Percentiles rank a stretch among this genome's conserved stretches.
Conservation (phyloP, 1,284 basidiomycete genomes). For the Ceratobasidium papillatum region DNA sequence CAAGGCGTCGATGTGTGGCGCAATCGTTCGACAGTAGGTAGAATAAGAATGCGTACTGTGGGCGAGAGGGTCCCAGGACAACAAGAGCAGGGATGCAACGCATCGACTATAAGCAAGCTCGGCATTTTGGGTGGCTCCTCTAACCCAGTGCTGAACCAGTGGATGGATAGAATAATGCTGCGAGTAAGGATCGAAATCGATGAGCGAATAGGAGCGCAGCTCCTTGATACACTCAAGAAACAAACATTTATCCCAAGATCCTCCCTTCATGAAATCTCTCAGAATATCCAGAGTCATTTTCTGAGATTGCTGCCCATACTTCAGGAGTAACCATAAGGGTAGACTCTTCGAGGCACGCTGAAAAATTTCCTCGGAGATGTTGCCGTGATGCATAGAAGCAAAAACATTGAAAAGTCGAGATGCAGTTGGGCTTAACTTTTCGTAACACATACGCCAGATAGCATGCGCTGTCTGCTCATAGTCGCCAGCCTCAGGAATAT, state of each 20-base stretch:
- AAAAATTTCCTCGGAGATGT: slow-evolving; percentile 18
- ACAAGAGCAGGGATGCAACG: background rate
- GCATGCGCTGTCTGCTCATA: background rate
- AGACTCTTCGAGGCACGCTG: background rate
- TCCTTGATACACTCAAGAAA: background rate
- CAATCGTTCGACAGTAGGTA: background rate
- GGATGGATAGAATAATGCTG: background rate
- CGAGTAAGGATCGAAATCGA: background rate
- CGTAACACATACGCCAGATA: background rate
- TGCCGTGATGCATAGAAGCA: slow-evolving; percentile 14
- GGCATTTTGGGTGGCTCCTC: background rate
- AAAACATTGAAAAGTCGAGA: slow-evolving; percentile 5
- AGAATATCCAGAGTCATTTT: background rate
- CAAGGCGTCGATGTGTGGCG: background rate
- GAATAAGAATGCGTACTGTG: background rate
- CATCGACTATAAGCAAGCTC: background rate
- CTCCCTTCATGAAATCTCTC: background rate
- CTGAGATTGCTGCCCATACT: too few relatives aligned
- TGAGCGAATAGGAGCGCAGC: background rate
- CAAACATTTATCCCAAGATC: background rate
- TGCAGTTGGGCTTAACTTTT: background rate
- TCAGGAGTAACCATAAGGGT: background rate
- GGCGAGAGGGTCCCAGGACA: background rate
- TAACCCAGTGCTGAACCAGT: slow-evolving; percentile 1
- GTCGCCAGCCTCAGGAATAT: background rate